phyloP scores from a whole-genome alignment of 768 basidiomycete species.

The Boletus vermiculosoides region DNA sequence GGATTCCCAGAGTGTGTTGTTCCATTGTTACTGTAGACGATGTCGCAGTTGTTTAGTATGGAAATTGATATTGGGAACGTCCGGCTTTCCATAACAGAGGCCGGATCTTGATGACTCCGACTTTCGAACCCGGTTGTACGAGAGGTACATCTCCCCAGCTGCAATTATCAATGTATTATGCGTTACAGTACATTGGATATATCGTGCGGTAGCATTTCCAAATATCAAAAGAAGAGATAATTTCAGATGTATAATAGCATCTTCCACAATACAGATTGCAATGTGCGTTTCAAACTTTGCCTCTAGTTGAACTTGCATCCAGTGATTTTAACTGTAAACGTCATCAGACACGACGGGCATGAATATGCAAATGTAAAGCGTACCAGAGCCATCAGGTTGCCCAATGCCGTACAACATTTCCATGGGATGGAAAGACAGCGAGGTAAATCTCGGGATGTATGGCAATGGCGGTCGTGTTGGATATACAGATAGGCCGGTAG shows the following conservation, averaged over 20 bases:
- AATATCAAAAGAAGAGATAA: slow-evolving; percentile 13
- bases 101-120: slow-evolving; percentile 1
- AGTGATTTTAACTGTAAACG: slow-evolving; percentile 48
- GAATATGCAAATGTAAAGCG: slow-evolving; percentile 12
- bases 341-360: slow-evolving; percentile 4
- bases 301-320: slow-evolving; percentile 50
- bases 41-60: no score
- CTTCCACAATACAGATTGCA: neutral
- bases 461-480: slow-evolving; percentile 59
- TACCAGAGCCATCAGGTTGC: slow-evolving; percentile 65
- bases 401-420: slow-evolving; percentile 84
- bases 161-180: slow-evolving; percentile 1
- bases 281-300: neutral
- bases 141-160: neutral
- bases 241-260: neutral
- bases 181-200: slow-evolving; percentile 22
- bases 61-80: no score
- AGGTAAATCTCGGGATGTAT: slow-evolving; percentile 60
- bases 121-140: neutral
- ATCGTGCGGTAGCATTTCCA: slow-evolving; percentile 7
- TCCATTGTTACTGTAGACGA: no score
- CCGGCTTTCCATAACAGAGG: no score
- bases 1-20: no score
- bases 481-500: slow-evolving; percentile 54
- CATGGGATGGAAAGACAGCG: slow-evolving; percentile 77